Evolutionary conservation across 1,284 basidiomycete species (phyloP), one percentile per base, ranked within the genome.

Genomic region (Trametes pubescens): DNA sequence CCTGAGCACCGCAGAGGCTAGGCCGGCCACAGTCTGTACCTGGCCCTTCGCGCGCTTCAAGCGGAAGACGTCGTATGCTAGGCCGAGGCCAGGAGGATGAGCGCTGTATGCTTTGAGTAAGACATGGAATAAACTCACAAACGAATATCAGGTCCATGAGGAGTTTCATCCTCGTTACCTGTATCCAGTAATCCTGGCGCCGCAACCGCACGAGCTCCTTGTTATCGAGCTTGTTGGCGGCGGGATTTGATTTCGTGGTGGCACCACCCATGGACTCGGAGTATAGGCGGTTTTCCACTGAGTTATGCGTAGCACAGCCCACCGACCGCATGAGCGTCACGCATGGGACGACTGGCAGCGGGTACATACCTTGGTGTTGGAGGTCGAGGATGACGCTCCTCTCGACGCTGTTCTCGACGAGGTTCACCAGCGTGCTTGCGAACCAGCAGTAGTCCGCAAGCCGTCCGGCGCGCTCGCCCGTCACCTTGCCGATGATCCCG

Each of bases 391-490:
- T 87, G 66, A 93, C 83, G 66, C 84, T 82, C 66, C 89, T 80
- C 73, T 94, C 91, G 2, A 94, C 86, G 8, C 85, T 84, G 72
- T 94, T 92, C 79, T 93, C 92, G 7, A 94, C 90, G 7, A 94
- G 79, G 51, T 88, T 87, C 11, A 91, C 90, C 21, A 94, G 78
- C 0, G 91, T 94, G 24, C 88, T 81, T 24, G 89, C 78, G 70
- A 94, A 83, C 92, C 92, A 94, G 73, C 92, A 92, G 89, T 90
- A 93, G 74, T 94, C 86, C 0, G 92, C 86, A 71, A 93, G 86
- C 24, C 86, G 83, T 35, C 81, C 91, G 4, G 91, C 92, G 43
- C 86, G 84, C 52, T 85, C 82, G 22, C 92, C 92, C 1, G 83
- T 77, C 57, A 79, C 82, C 67, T 84, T 84, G 3, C 88, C 85